Evolutionary conservation across 73 alveolate species (phyloP).

Genomic region (Durusdinium trenchii): DNA sequence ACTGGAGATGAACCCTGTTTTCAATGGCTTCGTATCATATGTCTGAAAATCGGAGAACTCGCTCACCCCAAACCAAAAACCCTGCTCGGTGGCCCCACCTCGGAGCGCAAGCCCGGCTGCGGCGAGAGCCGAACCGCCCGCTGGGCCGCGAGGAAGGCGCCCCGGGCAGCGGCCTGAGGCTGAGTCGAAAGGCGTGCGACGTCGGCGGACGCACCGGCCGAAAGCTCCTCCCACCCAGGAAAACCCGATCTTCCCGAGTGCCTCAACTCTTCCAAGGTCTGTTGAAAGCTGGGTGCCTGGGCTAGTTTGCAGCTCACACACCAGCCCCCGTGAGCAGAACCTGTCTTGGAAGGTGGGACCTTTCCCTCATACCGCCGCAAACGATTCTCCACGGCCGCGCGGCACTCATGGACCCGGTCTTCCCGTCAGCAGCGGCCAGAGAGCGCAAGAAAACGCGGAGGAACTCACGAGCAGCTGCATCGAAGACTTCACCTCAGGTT

Average conservation of each 20-base stretch:
- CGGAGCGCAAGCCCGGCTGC: conserved; percentile 94
- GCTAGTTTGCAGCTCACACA: too few species aligned
- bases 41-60: too few species aligned
- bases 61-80: background rate
- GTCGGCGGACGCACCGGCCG: too few species aligned
- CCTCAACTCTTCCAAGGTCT: too few species aligned
- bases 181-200: background rate
- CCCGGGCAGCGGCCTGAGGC: conserved; percentile 40
- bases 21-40: too few species aligned
- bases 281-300: too few species aligned
- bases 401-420: background rate
- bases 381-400: background rate
- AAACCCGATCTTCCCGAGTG: too few species aligned
- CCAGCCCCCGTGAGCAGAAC: too few species aligned
- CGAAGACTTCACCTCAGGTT: conserved; percentile 77
- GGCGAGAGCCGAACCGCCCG: conserved; percentile 85
- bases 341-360: background rate
- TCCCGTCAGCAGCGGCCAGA: conserved; percentile 45
- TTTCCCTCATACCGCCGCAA: too few species aligned
- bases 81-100: background rate
- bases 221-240: too few species aligned
- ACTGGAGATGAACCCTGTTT: too few species aligned
- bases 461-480: conserved; percentile 78
- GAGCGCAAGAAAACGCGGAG: conserved; percentile 93
- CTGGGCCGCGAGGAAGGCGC: conserved; percentile 62